Evolutionary conservation across 495 filamentous ascomycete species (phyloP), one percentile per base, ranked within the genome.

Genomic region (Podospora comata): DNA sequence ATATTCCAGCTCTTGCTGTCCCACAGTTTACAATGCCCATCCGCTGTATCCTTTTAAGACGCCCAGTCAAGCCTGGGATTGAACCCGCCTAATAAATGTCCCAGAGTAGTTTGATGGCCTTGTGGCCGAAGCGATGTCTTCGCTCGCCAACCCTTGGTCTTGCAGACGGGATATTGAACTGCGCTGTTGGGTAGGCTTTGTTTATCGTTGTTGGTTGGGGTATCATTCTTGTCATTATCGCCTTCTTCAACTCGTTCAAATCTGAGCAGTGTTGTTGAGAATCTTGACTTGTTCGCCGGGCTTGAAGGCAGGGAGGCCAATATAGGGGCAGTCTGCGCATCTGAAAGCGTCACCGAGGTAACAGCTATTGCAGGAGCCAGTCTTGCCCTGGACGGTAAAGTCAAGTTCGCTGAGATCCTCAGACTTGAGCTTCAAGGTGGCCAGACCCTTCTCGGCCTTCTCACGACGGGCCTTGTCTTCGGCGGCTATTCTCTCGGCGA

Each of bases 301-400:
- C 85, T 97, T 97, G 81, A 99, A 99, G 6, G 95, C 89, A 2
- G 96, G 95, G 64, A 98, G 82, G 9, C 95, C 96, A 69, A 96
- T 88, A 79, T 97, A 98, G 0, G 94, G 94, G 76, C 95, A 97
- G 2, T 92, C 72, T 39, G 78, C 80, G 70, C 89, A 93, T 60
- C 91, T 80, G 78, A 94, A 94, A 5, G 92, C 92, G 79, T 99
- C 95, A 27, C 95, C 95, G 13, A 99, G 82, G 32, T 92, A 90
- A 76, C 95, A 98, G 76, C 91, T 97, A 63, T 92, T 92, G 76
- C 95, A 99, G 11, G 90, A 93, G 9, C 96, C 94, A 0, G 92
- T 90, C 82, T 97, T 98, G 64, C 96, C 95, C 74, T 94, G 85
- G 18, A 99, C 93, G 1, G 95, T 99, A 76, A 98, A 97, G 77